These are phyloP conservation scores for Bidens hawaiensis DNA, from an alignment of 140 eudicot species.

Conservation along the genomic window DNA sequence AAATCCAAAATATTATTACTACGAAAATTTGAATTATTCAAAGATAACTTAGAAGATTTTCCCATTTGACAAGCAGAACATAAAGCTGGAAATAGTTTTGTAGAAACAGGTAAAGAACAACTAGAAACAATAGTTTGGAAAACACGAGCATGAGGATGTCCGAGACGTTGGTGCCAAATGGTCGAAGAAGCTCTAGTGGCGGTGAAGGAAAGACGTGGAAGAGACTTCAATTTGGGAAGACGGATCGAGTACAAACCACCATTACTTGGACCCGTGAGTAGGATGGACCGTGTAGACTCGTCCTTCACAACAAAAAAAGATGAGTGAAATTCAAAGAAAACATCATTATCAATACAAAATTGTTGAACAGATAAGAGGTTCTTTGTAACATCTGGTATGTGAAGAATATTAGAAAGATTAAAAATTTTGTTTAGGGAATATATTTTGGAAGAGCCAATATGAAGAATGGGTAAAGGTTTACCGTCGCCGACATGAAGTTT, in stretches of 20 bases:
- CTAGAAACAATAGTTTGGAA: background rate
- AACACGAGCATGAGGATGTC: background rate
- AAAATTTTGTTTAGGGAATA: too few relatives aligned
- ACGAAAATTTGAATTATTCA: background rate
- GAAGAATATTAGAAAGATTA: background rate
- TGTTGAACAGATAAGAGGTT: too few relatives aligned
- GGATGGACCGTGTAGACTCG: too few relatives aligned
- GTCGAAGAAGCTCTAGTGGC: background rate
- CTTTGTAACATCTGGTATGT: background rate
- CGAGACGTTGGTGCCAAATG: background rate
- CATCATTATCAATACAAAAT: too few relatives aligned
- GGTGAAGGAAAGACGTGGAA: too few relatives aligned
- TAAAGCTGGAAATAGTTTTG: background rate
- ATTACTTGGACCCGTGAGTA: too few relatives aligned
- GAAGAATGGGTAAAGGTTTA: background rate
- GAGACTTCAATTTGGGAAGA: too few relatives aligned
- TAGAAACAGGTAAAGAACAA: background rate
- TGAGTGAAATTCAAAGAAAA: too few relatives aligned
- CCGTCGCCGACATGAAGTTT: background rate
- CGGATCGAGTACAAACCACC: too few relatives aligned
- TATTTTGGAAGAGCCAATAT: background rate
- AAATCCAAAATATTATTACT: background rate
- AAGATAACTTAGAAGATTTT: background rate
- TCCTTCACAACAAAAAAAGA: too few relatives aligned
- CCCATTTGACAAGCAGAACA: background rate